Evolutionary conservation across 2,329 filamentous ascomycete genomes (phyloP).

Genomic region (Cladophialophora carrionii): DNA sequence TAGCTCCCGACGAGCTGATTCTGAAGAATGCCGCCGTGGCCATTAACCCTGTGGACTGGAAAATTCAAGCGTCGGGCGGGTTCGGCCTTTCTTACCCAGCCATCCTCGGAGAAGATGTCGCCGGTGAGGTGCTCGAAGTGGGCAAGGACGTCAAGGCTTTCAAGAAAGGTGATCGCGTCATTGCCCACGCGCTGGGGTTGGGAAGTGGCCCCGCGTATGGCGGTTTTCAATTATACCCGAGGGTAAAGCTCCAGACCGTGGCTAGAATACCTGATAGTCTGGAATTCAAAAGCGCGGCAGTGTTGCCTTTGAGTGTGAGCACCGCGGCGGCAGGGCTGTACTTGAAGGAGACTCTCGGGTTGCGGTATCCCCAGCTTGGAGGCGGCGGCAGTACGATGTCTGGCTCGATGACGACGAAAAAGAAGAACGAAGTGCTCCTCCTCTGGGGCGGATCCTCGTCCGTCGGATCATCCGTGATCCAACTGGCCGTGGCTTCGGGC

Average conservation of each 20-base stretch:
- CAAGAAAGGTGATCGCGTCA: conserved; percentile 44
- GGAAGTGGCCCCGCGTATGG: conserved; percentile 47
- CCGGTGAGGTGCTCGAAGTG: conserved; percentile 53
- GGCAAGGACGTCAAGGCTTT: conserved; percentile 46
- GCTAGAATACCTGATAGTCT: conserved; percentile 42
- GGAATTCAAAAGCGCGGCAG: conserved; percentile 42
- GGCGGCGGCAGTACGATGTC: background rate
- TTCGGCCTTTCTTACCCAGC: conserved; percentile 40
- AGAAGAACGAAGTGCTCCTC: conserved; percentile 33
- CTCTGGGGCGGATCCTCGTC: conserved; percentile 52
- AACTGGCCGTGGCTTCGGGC: conserved; percentile 48
- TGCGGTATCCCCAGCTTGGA: conserved; percentile 35
- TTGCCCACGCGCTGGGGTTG: conserved; percentile 14
- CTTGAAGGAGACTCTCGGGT: conserved; percentile 33
- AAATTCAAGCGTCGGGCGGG: conserved; percentile 18
- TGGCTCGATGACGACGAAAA: conserved; percentile 18
- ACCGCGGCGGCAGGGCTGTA: conserved; percentile 45
- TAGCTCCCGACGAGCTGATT: conserved; percentile 14
- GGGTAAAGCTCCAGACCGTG: conserved; percentile 34
- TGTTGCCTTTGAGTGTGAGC: conserved; percentile 44
- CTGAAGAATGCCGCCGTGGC: conserved; percentile 24
- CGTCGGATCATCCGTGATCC: conserved; percentile 49
- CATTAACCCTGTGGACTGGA: conserved; percentile 23
- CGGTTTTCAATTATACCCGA: conserved; percentile 40
- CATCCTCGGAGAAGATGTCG: conserved; percentile 51